Percentiles rank a stretch among this genome's conserved stretches.
Conservation (phyloP, 129 eudicot genomes). For the Artemisia argyi region DNA sequence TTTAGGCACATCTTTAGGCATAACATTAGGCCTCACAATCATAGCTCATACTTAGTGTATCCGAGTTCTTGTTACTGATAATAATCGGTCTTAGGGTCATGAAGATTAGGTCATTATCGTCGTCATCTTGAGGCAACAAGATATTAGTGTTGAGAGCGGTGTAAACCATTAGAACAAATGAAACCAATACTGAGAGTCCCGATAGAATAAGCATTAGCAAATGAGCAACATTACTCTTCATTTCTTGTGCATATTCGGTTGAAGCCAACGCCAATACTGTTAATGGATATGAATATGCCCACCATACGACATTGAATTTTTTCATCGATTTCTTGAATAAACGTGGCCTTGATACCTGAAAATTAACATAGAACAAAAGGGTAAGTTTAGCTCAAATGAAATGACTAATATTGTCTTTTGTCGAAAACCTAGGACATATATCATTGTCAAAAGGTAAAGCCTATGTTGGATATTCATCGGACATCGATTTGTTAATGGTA, state of each 20-base stretch:
- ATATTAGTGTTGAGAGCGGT: constrained; percentile 42
- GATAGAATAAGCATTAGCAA: constrained; percentile 45
- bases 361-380: neutral
- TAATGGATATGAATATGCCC: constrained; percentile 60
- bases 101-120: neutral
- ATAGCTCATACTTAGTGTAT: too few relatives aligned
- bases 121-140: constrained; percentile 28
- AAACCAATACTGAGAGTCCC: constrained; percentile 44
- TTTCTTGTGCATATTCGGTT: constrained; percentile 51
- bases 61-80: neutral
- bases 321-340: constrained; percentile 66
- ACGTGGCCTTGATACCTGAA: constrained; percentile 46
- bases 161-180: constrained; percentile 43
- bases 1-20: too few relatives aligned
- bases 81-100: neutral
- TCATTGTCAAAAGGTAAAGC: neutral
- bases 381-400: neutral
- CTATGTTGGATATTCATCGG: neutral
- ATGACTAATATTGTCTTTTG: neutral
- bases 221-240: constrained; percentile 41
- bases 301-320: constrained; percentile 59
- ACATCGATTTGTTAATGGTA: too few relatives aligned
- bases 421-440: neutral
- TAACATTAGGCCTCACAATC: too few relatives aligned
- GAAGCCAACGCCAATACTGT: constrained; percentile 57